These are phyloP conservation scores for Fusarium clavum DNA, from an alignment of 2,329 filamentous ascomycete species.

Conservation along the genomic window DNA sequence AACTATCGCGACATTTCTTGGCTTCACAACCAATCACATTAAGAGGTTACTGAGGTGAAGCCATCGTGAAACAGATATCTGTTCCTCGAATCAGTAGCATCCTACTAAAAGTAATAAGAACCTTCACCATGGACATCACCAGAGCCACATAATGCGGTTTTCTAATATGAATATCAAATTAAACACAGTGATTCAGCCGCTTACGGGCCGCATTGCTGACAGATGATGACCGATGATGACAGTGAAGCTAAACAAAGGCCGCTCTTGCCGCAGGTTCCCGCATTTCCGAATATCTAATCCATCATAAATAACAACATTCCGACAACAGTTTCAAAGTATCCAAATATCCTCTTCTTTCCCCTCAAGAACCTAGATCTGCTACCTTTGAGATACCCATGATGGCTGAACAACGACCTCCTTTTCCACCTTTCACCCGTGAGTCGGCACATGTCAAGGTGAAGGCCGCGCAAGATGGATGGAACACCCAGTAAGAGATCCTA, in stretches of 20 bases:
- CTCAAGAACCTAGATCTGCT: accelerated
- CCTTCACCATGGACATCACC: not conserved
- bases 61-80: not conserved
- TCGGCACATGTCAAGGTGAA: constrained; percentile 83
- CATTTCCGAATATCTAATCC: not conserved
- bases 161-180: not conserved
- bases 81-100: not conserved
- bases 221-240: not conserved
- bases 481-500: constrained; percentile 68
- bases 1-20: not conserved
- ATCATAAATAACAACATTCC: not conserved
- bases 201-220: not conserved
- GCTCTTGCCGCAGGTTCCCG: constrained; percentile 10
- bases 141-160: not conserved
- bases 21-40: not conserved
- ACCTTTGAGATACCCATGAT: not conserved
- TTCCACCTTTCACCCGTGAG: constrained; percentile 79
- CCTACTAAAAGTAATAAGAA: not conserved
- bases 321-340: not conserved
- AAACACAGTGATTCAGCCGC: not conserved
- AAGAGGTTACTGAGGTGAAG: not conserved
- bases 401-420: constrained; percentile 53
- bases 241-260: not conserved
- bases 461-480: constrained; percentile 86
- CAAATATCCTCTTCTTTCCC: not conserved